phyloP scores from a whole-genome alignment of 23 red algal genomes.

The Gracilariopsis chorda region DNA sequence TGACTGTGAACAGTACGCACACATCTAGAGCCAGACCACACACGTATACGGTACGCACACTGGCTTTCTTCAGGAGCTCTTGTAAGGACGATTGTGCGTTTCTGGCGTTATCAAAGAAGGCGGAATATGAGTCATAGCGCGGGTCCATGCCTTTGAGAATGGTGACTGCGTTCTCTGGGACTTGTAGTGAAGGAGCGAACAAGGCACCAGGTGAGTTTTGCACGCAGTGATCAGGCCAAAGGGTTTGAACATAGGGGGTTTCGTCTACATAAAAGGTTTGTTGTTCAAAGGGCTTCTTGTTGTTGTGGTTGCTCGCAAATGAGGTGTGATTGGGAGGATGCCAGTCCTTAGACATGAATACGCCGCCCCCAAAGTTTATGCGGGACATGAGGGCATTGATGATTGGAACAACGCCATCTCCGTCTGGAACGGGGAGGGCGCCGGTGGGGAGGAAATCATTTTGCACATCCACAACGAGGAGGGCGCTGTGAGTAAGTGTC shows the following conservation, averaged over 20 bases:
- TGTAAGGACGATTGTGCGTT: conserved; percentile 30
- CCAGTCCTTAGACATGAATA: conserved; percentile 76
- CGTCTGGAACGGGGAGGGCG: conserved; percentile 42
- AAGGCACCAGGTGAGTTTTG: conserved; percentile 45
- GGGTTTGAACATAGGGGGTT: conserved; percentile 18
- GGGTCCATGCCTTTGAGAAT: conserved; percentile 61
- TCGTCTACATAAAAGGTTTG: not conserved
- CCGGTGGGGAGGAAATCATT: conserved; percentile 76
- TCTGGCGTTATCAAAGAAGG: conserved; percentile 52
- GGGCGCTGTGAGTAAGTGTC: conserved; percentile 11
- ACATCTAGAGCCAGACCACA: conserved; percentile 72
- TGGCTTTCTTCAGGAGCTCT: not conserved
- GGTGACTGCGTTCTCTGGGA: not conserved
- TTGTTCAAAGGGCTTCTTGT: not conserved
- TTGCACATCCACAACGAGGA: conserved; percentile 85
- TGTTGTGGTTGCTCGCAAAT: conserved; percentile 52
- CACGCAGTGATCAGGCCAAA: conserved; percentile 89
- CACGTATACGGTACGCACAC: conserved; percentile 37
- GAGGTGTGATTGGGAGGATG: conserved; percentile 70
- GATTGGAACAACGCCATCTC: conserved; percentile 42
- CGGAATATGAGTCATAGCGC: conserved; percentile 72
- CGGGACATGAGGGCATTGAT: conserved; percentile 25
- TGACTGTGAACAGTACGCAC: conserved; percentile 60
- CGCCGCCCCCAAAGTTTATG: conserved; percentile 8
- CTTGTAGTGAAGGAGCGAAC: not conserved